Evolutionary conservation across 805 yeast species (phyloP), one percentile per base, ranked within the genome.

Genomic region (Suhomyces emberorum): DNA sequence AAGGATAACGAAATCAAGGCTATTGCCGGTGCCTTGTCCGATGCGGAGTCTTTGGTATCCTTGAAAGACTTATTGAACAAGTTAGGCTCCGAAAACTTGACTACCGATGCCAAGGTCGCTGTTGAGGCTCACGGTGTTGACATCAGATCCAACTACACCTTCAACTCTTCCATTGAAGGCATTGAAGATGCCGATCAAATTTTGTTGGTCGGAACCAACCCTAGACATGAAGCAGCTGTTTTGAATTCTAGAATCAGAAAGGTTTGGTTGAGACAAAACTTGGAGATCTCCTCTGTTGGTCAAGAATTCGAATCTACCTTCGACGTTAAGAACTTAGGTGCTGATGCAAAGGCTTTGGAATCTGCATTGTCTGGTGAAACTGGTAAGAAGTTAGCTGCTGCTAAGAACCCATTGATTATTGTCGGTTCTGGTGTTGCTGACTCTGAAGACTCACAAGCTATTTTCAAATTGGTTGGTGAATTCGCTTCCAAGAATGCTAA

Each of bases 201-300:
- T 43, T 70, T 86, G 53, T 71, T 86, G 42, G 76, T 86, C 39
- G 95, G 95, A 44, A 79, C 95, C 30, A 86, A 86, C 69, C 95
- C 95, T 41, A 76, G 95, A 57, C 88, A 76, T 56, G 95, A 86
- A 68, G 95, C 95, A 41, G 88, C 95, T 28, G 95, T 87, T 12
- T 71, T 86, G 52, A 86, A 86, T 61, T 77, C 91, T 28, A 77
- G 95, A 63, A 81, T 86, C 50, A 78, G 95, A 71, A 82, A 79
- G 59, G 79, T 74, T 42, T 86, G 91, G 93, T 69, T 86, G 55
- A 69, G 81, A 49, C 73, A 79, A 25, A 65, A 72, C 48, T 72
- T 84, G 52, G 83, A 84, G 49, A 66, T 87, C 44, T 80, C 80
- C 44, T 79, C 78, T 28, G 76, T 86, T 46, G 95, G 95, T 51